These are phyloP conservation scores for Populus hybrid DNA, from an alignment of 441 rosid species.

Conservation along the genomic window DNA sequence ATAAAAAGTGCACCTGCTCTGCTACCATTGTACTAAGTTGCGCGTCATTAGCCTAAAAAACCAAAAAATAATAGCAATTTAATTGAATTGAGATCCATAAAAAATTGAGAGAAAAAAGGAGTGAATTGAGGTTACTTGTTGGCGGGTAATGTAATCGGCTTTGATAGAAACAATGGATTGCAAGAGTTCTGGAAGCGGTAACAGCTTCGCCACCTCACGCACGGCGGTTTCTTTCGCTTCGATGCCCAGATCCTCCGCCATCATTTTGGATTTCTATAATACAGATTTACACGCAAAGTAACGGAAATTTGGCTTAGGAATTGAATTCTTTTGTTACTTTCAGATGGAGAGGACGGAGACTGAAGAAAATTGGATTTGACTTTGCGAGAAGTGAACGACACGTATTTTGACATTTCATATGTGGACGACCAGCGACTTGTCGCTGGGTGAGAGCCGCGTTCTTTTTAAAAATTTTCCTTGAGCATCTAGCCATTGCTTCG, in stretches of 20 bases:
- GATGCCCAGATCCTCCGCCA: constrained; percentile 94
- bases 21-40: constrained; percentile 99
- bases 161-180: constrained; percentile 81
- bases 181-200: constrained; percentile 84
- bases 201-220: constrained; percentile 92
- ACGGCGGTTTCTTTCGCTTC: constrained; percentile 99
- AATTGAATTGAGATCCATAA: background rate
- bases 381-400: no score
- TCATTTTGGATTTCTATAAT: constrained; percentile 38
- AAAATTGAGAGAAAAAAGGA: background rate
- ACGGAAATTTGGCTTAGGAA: background rate
- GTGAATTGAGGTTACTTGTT: constrained; percentile 55
- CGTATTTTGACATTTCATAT: no score
- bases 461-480: background rate
- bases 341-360: no score
- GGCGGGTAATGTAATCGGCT: constrained; percentile 93
- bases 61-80: background rate
- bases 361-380: no score
- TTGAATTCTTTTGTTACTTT: no score
- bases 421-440: no score
- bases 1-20: constrained; percentile 57
- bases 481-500: background rate
- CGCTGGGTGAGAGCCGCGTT: no score
- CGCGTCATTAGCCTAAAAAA: constrained; percentile 85
- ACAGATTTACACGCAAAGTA: background rate